phyloP scores from a whole-genome alignment of 148 eudicot species.

The Vaccinium myrtillus region DNA sequence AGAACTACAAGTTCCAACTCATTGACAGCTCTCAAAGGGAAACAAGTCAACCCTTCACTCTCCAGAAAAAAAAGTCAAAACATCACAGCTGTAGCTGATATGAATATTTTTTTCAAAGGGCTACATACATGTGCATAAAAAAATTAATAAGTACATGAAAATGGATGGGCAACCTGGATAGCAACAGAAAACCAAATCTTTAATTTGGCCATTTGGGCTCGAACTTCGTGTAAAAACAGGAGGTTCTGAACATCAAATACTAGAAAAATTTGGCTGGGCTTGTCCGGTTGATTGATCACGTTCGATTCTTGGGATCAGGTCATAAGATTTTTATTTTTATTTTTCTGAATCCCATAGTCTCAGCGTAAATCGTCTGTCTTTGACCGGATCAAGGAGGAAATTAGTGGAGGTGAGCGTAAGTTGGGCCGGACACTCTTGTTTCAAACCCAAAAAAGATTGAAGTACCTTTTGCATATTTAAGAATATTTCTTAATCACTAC shows the following conservation, averaged over 20 bases:
- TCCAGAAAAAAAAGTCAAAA: background rate
- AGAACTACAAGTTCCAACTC: constrained; percentile 14
- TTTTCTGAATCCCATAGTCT: too few relatives aligned
- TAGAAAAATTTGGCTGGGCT: too few relatives aligned
- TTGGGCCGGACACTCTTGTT: too few relatives aligned
- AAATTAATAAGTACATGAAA: background rate
- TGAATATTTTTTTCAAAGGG: background rate
- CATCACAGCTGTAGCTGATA: constrained; percentile 16
- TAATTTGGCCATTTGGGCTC: background rate
- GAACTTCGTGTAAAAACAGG: background rate
- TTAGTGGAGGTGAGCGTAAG: too few relatives aligned
- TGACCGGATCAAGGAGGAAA: too few relatives aligned
- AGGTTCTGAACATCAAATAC: background rate
- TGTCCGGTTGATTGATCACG: too few relatives aligned
- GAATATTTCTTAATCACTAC: background rate
- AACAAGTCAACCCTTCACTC: constrained; percentile 11
- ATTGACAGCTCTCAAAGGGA: background rate
- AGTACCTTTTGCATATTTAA: too few relatives aligned
- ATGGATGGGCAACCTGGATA: constrained; percentile 2
- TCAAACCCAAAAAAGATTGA: too few relatives aligned
- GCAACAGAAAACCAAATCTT: background rate
- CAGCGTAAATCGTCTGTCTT: too few relatives aligned
- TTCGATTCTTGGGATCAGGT: too few relatives aligned
- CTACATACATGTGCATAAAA: background rate
- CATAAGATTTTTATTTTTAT: too few relatives aligned